Base-by-base conservation (phyloP, 2,329 filamentous ascomycete genomes). In the Fusarium armeniacum region DNA sequence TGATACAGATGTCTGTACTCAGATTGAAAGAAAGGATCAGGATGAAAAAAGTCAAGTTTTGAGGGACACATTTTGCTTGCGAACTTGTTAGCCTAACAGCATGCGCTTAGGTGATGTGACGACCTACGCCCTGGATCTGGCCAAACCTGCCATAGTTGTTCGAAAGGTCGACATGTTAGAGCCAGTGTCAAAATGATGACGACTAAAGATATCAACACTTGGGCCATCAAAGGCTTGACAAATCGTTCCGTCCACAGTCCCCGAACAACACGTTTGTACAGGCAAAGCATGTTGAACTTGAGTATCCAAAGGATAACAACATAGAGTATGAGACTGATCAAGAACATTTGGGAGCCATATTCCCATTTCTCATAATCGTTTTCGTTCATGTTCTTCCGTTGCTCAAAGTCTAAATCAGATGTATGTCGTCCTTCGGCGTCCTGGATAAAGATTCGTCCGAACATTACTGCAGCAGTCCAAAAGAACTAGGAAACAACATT, bases 231-330 rank as follows among this genome's bases (percentile, higher is more conserved):
- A 0, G 80, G 80, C 18, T 72, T 67, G n/a, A 82, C 75, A 28
- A 80, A 76, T 20, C 73, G 78, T 53, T 81, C 74, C 0, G 78
- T 76, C 75, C 77, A 79, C 1, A 81, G 58, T 0, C 77, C 76
- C 6, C 70, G 73, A 6, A 81, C 77, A 8, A 82, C 70, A 1
- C 80, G 78, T 16, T 73, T 70, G 56, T 81, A 82, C 18, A 82
- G 77, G 60, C 78, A 81, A 20, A 81, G 54, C 79, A 82, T 81
- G 69, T 80, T 81, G 33, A 82, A 71, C 59, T 81, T 82, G 54
- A 82, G 69, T 0, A 71, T 76, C 81, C 80, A 82, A 6, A 82
- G 70, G 30, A 81, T 76, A 15, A 76, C 62, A 13, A 77, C 72
- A 13, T 82, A 82, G 3, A 73, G 74, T 13, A 70, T 69, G 36